Conservation (phyloP, 2,329 filamentous ascomycete species). For the Aspergillus pseudoterreus region DNA sequence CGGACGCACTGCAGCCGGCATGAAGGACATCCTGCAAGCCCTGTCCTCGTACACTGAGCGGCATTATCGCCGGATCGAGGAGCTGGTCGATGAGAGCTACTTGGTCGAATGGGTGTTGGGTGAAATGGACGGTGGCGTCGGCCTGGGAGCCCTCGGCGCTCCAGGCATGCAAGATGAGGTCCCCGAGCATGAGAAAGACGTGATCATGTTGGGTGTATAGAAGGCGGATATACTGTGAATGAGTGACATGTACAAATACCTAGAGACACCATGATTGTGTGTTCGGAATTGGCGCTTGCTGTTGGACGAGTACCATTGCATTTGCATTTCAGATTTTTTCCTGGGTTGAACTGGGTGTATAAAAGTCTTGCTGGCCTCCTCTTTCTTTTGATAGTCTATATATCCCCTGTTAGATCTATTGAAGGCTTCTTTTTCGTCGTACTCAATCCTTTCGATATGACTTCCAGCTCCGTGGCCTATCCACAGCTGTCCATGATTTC, state of each 20-base stretch:
- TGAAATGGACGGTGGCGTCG: constrained; percentile 77
- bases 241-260: constrained; percentile 17
- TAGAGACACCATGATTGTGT: constrained; percentile 11
- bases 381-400: constrained; percentile 3
- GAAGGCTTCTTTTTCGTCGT: background rate
- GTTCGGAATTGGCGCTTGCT: constrained; percentile 14
- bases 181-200: constrained; percentile 34
- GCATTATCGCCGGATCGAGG: constrained; percentile 86
- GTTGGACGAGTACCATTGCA: constrained; percentile 18
- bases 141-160: constrained; percentile 32
- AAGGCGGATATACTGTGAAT: constrained; percentile 2
- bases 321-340: constrained; percentile 9
- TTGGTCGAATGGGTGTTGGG: constrained; percentile 87
- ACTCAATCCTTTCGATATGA: too few relatives aligned
- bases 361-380: constrained; percentile 10
- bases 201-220: constrained; percentile 37
- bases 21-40: constrained; percentile 84
- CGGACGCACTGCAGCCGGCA: constrained; percentile 49
- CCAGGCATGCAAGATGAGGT: constrained; percentile 15
- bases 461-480: background rate
- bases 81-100: constrained; percentile 90
- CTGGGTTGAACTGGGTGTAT: constrained; percentile 4
- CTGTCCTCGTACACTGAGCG: constrained; percentile 86
- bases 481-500: background rate
- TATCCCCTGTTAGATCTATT: background rate